Percentiles rank a stretch among this genome's conserved stretches.
These are phyloP conservation scores for Cystobasidium pallidum DNA, from an alignment of 1,284 basidiomycete species.

Conservation along the genomic window DNA sequence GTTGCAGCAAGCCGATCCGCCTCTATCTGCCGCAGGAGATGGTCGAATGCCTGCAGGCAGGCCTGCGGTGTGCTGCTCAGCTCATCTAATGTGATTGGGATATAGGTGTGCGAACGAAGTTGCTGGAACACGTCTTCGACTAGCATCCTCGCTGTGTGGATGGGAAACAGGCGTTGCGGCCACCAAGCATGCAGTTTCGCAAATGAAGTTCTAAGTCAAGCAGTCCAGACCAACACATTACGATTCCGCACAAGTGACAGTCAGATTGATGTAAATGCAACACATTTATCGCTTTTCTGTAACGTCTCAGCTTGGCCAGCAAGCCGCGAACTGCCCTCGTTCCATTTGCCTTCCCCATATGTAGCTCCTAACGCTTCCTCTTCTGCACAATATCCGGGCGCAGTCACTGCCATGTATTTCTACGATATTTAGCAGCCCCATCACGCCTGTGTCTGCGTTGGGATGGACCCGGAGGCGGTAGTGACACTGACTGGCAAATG, in stretches of 20 bases:
- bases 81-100: conserved; percentile 20
- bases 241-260: no score
- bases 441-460: background rate
- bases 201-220: background rate
- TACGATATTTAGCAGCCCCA: background rate
- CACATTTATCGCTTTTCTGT: no score
- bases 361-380: no score
- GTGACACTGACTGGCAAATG: background rate
- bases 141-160: background rate
- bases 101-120: conserved; percentile 10
- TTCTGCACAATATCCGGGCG: background rate
- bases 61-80: conserved; percentile 10
- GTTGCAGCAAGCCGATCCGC: background rate
- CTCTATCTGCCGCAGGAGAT: conserved; percentile 13
- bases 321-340: background rate
- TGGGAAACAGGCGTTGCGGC: background rate
- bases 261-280: no score
- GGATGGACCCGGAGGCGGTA: background rate
- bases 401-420: background rate
- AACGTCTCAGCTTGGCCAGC: background rate
- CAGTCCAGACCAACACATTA: background rate
- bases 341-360: no score
- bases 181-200: background rate
- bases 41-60: conserved; percentile 19
- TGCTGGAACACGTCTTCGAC: conserved; percentile 17